A percentile compares a stretch with the other conserved stretches of the same genome.
Conservation (phyloP, 495 filamentous ascomycete genomes). For the Choiromyces venosus region DNA sequence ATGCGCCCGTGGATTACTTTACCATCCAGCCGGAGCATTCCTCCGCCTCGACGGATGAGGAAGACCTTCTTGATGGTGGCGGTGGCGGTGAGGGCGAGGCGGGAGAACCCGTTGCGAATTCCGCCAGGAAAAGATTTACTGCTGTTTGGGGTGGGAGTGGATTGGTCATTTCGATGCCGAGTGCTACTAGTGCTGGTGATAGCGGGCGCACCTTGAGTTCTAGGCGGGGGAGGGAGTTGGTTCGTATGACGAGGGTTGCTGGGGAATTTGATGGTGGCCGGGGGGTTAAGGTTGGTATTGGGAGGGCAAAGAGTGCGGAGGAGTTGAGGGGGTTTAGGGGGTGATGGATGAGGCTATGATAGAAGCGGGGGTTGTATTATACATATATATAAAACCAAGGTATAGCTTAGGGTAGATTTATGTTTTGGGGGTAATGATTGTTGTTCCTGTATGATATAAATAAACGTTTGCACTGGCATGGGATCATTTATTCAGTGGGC, state of each 20-base stretch:
- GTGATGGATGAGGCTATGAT: neutral
- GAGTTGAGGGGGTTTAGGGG: slow-evolving; percentile 25
- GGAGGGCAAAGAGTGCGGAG: slow-evolving; percentile 31
- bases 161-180: neutral
- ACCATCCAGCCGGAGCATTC: neutral
- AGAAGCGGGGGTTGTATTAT: neutral
- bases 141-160: too few relatives aligned
- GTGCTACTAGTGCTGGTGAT: neutral
- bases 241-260: slow-evolving; percentile 19
- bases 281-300: slow-evolving; percentile 17
- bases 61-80: too few relatives aligned
- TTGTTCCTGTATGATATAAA: slow-evolving; percentile 3
- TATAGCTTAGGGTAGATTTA: neutral
- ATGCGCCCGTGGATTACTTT: neutral
- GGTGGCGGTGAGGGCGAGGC: slow-evolving; percentile 4
- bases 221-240: slow-evolving; percentile 14
- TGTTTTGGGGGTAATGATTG: neutral
- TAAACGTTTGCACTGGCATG: neutral
- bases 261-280: slow-evolving; percentile 16
- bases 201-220: neutral
- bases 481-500: neutral
- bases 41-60: neutral
- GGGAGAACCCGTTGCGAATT: slow-evolving; percentile 16
- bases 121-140: slow-evolving; percentile 3
- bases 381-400: neutral